These are phyloP conservation scores for Eryngium alpinum DNA, from an alignment of 140 eudicot genomes.

Conservation along the genomic window DNA sequence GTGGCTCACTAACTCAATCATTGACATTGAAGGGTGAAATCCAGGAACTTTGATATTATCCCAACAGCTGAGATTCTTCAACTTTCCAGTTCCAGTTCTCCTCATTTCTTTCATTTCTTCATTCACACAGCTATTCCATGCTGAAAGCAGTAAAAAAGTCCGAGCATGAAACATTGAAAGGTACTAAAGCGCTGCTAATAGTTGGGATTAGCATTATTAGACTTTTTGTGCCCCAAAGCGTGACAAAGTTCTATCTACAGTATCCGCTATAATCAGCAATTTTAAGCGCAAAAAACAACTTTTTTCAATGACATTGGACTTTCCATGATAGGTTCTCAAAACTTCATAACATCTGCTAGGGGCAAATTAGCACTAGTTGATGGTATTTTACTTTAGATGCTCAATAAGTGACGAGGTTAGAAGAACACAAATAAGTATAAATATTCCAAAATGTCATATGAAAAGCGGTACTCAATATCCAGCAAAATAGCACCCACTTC, in stretches of 20 bases:
- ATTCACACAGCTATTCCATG: conserved; percentile 31
- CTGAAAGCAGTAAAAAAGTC: conserved; percentile 27
- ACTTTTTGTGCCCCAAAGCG: no score
- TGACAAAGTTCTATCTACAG: no score
- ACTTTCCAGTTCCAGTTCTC: conserved; percentile 31
- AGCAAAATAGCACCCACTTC: no score
- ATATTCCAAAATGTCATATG: background rate
- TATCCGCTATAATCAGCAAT: background rate
- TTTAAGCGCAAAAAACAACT: no score
- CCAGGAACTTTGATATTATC: conserved; percentile 75
- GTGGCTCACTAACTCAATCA: conserved; percentile 75
- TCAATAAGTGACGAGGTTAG: background rate
- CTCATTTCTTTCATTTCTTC: conserved; percentile 50
- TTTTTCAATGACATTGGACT: no score
- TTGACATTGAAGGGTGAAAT: conserved; percentile 68
- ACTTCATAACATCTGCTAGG: background rate
- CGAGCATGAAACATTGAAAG: background rate
- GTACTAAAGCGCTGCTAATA: background rate
- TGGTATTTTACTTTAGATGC: background rate
- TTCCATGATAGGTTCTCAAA: background rate
- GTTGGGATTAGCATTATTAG: background rate
- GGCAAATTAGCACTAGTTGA: background rate
- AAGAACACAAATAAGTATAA: background rate
- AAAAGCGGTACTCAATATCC: no score
- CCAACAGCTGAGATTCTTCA: conserved; percentile 39